A percentile compares a stretch with the other conserved stretches of the same genome.
Conservation (phyloP, 1,284 basidiomycete species). For the Porodaedalea pini region DNA sequence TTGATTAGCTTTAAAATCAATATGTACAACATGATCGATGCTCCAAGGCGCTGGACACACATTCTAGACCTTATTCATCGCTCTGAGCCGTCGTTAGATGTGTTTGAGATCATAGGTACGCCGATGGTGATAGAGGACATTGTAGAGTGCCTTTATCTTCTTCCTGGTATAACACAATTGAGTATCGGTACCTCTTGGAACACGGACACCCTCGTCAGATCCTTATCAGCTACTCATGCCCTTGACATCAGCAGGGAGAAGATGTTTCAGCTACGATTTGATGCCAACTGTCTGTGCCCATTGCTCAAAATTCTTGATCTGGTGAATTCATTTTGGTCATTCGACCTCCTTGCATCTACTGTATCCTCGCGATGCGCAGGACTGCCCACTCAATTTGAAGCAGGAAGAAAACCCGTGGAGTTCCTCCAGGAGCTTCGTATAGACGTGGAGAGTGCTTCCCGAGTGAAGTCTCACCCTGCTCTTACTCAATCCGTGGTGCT, state of each 20-base stretch:
- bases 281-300: neutral
- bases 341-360: slow-evolving; percentile 1
- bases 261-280: neutral
- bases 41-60: slow-evolving; percentile 7
- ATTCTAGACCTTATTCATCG: slow-evolving; percentile 3
- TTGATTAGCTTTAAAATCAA: neutral
- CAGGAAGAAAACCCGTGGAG: too few species aligned
- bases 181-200: neutral
- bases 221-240: neutral
- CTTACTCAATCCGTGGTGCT: too few species aligned
- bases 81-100: slow-evolving; percentile 5
- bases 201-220: neutral
- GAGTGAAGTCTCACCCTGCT: too few species aligned
- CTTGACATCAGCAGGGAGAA: neutral
- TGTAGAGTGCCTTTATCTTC: neutral
- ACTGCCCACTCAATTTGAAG: too few species aligned
- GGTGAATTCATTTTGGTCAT: slow-evolving; percentile 5
- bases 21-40: slow-evolving; percentile 15
- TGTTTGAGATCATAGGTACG: slow-evolving; percentile 2
- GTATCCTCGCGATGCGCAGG: neutral
- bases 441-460: too few species aligned
- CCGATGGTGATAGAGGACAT: slow-evolving; percentile 7
- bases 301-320: slow-evolving; percentile 7
- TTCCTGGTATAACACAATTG: neutral
- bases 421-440: too few species aligned